Evolutionary conservation across 2,329 filamentous ascomycete species (phyloP), one percentile per base, ranked within the genome.

Genomic region (Colletotrichum sp.): DNA sequence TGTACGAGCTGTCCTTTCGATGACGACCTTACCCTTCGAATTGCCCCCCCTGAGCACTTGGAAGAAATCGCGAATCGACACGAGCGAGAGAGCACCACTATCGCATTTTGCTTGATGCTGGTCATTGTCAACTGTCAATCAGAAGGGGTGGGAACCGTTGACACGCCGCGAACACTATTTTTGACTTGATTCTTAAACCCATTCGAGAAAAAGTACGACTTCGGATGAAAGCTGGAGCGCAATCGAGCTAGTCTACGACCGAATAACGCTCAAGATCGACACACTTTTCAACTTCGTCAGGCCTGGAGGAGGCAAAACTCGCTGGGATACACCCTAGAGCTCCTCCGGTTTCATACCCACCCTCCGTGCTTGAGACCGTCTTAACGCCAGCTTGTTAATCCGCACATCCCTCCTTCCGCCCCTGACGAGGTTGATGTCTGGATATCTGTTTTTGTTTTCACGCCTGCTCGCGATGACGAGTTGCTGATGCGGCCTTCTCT

Each of bases 311-410:
- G n/a, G 34, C 38, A 71, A n/a, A 52, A 16, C 24, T 8, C 32
- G 65, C 67, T 64, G 48, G 67, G 67, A 71, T 66, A 43, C 34
- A 34, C 67, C 72, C 67, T 32, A 65, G 66, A 55, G 21, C 18
- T 28, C n/a, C 16, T 71, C 60, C 67, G 48, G 67, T 74, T 74
- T 71, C 72, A 71, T 71, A 48, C 72, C 48, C 72, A 74, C 67
- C 34, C 48, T 66, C 48, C 34, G 60, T 66, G 61, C 60, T 61
- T 55, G 48, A 74, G 58, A 65, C 71, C 66, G 71, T 69, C 60
- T 74, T 65, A 65, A 74, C 67, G 67, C 60, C 43, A 74, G 58
- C 67, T 15, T 36, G 72, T 67, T 60, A 67, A 66, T n/a, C 61
- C 66, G 34, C 30, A 16, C 66, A 74, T 74, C 58, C 66, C 66